Base-by-base conservation (phyloP, 164 flowering plant genomes). In the Annona squamosa region DNA sequence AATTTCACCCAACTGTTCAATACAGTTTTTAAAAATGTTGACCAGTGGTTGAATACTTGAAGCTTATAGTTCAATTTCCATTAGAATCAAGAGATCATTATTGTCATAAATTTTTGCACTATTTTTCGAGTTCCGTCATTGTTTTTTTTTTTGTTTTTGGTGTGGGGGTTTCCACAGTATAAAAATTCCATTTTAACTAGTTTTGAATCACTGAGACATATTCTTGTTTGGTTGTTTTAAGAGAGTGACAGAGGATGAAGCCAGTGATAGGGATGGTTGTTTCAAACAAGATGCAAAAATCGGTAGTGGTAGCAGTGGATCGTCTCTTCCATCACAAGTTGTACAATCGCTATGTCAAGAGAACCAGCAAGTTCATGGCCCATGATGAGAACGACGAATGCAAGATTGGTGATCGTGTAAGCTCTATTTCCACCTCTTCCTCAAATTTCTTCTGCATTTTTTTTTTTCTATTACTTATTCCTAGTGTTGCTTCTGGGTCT, bases 331-430 rank as follows among this genome's bases (percentile, higher is more conserved):
- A 88, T 77, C 84, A 93, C 86, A 88, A 88, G 81, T 65, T 91
- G 69, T 93, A 83, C 84, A 91, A 91, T 66, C 90, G 99, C 13
- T 93, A 93, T 67, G 84, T 90, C 76, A 93, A 90, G 75, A 89
- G 97, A 46, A 95, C 97, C 81, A 89, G 92, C 85, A 93, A 90
- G 71, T 93, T 95, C 87, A 93, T 91, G 99, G 99, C 98, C 18
- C 98, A 91, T 45, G 97, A 95, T 69, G 94, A 93, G 81, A 71
- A 76, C 41, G 73, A 89, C 42, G 78, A 74, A 7, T 95, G 98
- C 87, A 91, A 91, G 85, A 89, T 93, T 63, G 97, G 98, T 5
- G 99, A 93, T 67, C 82, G 94, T 42, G 97, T 93, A 63, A 4
- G 18, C 66, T 19, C 42, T 64, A 41, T 7, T 42, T 4, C 42